Percentiles rank a stretch among this genome's conserved stretches.
These are phyloP conservation scores for Bondarzewia mesenterica DNA, from an alignment of 1,284 basidiomycete species.

Conservation along the genomic window DNA sequence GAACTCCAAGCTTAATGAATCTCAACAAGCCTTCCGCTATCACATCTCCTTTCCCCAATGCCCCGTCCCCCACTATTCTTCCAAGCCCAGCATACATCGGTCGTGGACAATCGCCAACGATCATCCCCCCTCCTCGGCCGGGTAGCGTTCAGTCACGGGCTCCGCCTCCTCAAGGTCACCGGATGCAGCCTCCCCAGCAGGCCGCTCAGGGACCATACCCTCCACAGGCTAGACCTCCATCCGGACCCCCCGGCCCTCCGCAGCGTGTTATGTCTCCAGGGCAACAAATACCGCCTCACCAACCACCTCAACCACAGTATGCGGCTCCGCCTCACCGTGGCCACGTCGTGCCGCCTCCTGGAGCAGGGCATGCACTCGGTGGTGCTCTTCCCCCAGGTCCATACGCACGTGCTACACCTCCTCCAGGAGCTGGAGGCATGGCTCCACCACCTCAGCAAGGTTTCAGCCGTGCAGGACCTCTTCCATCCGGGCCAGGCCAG, in stretches of 20 bases:
- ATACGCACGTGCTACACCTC: slow-evolving; percentile 34
- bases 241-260: slow-evolving; percentile 27
- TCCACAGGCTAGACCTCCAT: slow-evolving; percentile 26
- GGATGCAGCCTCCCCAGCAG: slow-evolving; percentile 21
- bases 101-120: slow-evolving; percentile 29
- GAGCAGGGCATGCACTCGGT: slow-evolving; percentile 23
- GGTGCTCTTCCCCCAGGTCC: slow-evolving; percentile 21
- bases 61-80: slow-evolving; percentile 32
- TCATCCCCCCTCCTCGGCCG: slow-evolving; percentile 58
- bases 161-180: slow-evolving; percentile 36
- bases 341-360: slow-evolving; percentile 21
- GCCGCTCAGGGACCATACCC: slow-evolving; percentile 24
- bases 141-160: slow-evolving; percentile 46
- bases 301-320: slow-evolving; percentile 26
- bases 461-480: slow-evolving; percentile 9
- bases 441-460: slow-evolving; percentile 19
- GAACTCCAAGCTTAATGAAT: slow-evolving; percentile 43
- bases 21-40: slow-evolving; percentile 62
- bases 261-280: slow-evolving; percentile 19
- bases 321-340: slow-evolving; percentile 22
- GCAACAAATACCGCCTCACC: slow-evolving; percentile 19
- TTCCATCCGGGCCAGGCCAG: background rate
- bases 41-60: slow-evolving; percentile 85
- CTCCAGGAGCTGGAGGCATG: slow-evolving; percentile 16
- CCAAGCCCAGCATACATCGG: slow-evolving; percentile 34